Base-by-base conservation (phyloP, 2,329 filamentous ascomycete genomes). In the Clarireedia paspali region DNA sequence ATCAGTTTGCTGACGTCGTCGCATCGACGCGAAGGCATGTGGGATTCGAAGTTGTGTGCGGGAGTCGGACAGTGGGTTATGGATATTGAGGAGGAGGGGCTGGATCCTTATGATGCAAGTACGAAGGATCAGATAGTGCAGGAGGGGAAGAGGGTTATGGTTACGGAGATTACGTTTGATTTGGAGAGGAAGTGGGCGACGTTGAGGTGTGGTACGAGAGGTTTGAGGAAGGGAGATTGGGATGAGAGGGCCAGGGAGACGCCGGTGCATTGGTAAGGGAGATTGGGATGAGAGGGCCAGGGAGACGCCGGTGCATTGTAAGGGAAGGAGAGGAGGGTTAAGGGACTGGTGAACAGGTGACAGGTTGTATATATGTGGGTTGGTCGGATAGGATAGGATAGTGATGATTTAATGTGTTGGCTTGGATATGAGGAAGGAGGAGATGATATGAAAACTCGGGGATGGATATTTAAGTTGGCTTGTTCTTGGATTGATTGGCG, bases 91-190 rank as follows among this genome's bases (percentile, higher is more conserved):
- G 66, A 67, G 47, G 60, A 61, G 36, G 60, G 48, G 2, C 27
- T 67, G 34, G 48, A 24, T 42, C 39, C 26, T 2, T 67, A 57
- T 74, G 82, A 53, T 80, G 85, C 74, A 83, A 81, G 80, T 78
- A 85, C 54, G 5, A 56, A 56, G 4, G 51, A 27, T 6, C 58
- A 63, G 45, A 40, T 60, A 5, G 63, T 67, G 23, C 46, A 48
- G 5, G 59, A 59, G n/a, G 59, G 62, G 20, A 63, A 55, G 48
- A 64, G 67, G 34, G 63, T 69, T 1, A 69, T 68, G 66, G 63
- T 69, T 7, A 67, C 65, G 55, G 64, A 66, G 58, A 66, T 69
- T 42, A 45, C 61, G 17, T 69, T 69, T 52, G 59, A 69, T 61
- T 49, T 69, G 50, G 64, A 67, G 53, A 59, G 42, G 26, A 55